Evolutionary conservation across 208 protist species (phyloP).

Genomic region (Leishmania arabica): DNA sequence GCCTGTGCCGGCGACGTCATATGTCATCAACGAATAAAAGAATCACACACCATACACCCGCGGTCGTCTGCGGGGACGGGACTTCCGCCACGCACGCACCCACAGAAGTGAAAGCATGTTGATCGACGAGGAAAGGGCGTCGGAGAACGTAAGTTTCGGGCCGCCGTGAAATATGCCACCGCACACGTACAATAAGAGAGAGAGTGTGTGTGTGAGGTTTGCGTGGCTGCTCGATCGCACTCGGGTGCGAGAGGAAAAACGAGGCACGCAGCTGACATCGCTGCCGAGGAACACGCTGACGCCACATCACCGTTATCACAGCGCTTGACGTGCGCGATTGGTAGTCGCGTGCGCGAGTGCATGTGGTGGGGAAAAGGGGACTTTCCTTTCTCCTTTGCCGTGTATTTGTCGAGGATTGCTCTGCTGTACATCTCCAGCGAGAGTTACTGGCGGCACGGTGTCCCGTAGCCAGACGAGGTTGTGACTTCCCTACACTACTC

Average conservation of each 20-base stretch:
- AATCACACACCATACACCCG: neutral
- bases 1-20: neutral
- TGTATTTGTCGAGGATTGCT: neutral
- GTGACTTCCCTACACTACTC: neutral
- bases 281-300: neutral
- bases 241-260: neutral
- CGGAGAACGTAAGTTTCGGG: neutral
- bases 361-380: neutral
- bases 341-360: neutral
- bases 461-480: neutral
- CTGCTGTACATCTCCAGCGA: neutral
- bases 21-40: neutral
- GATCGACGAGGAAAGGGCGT: neutral
- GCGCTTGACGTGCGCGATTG: neutral
- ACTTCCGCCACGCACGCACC: neutral
- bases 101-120: neutral
- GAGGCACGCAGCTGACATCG: neutral
- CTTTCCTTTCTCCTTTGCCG: neutral
- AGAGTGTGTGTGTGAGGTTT: neutral
- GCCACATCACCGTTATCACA: neutral
- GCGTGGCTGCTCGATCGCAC: neutral
- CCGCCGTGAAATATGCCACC: neutral
- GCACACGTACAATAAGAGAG: neutral
- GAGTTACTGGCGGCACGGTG: neutral
- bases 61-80: neutral